Evolutionary conservation across 1,139 yeast species (phyloP).

Genomic region (Lodderomyces pseudojiufengensis): DNA sequence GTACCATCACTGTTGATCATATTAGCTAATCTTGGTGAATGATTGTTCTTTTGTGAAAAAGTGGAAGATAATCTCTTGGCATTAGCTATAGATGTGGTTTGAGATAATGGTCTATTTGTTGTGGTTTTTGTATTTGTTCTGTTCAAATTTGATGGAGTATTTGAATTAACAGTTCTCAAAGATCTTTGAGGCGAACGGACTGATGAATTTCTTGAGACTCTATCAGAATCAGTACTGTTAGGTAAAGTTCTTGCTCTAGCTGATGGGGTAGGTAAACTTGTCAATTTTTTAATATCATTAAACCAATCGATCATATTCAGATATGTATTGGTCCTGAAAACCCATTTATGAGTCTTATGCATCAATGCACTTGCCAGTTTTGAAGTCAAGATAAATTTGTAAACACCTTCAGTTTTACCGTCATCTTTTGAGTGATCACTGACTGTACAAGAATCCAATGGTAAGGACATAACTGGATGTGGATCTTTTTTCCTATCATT

Average conservation of each 20-base stretch:
- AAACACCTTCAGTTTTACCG: conserved; percentile 52
- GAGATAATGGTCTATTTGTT: conserved; percentile 21
- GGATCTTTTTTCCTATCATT: conserved; percentile 79
- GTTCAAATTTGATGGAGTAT: conserved; percentile 4
- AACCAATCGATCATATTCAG: conserved; percentile 83
- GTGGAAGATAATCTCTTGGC: conserved; percentile 36
- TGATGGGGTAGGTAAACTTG: conserved; percentile 53
- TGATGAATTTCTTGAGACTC: conserved; percentile 10
- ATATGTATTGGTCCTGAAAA: conserved; percentile 79
- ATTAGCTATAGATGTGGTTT: conserved; percentile 23
- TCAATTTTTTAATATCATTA: conserved; percentile 65
- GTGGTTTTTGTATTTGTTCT: conserved; percentile 2
- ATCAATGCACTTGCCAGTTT: conserved; percentile 61
- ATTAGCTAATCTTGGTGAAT: conserved; percentile 37
- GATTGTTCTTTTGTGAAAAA: conserved; percentile 29
- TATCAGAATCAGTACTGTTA: conserved; percentile 3
- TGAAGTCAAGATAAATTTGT: conserved; percentile 77
- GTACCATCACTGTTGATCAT: conserved; percentile 50
- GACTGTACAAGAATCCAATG: conserved; percentile 76
- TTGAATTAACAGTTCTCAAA: conserved; percentile 22
- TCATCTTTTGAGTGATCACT: conserved; percentile 79
- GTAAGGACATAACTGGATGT: conserved; percentile 81
- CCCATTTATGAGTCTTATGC: conserved; percentile 88
- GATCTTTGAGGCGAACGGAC: conserved; percentile 21
- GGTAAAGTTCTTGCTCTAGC: conserved; percentile 36